phyloP scores from a whole-genome alignment of 345 rosid species.

The Cardamine occulta region DNA sequence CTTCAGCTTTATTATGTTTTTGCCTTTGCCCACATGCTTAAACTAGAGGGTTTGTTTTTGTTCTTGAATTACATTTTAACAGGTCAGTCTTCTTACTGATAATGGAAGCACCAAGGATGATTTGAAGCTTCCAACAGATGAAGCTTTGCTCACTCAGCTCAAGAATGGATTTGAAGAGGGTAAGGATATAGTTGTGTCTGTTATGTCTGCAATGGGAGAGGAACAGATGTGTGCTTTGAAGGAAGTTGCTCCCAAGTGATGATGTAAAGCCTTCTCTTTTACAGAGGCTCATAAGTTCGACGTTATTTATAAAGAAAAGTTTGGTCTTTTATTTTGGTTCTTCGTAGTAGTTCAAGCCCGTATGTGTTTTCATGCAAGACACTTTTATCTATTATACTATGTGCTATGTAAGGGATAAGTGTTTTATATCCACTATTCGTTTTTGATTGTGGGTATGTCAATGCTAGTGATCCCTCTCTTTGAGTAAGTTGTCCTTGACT shows the following conservation, averaged over 20 bases:
- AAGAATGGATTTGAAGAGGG: conserved; percentile 72
- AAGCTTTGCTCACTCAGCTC: conserved; percentile 62
- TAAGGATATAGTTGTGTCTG: conserved; percentile 74
- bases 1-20: neutral
- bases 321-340: too few species aligned
- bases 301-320: neutral
- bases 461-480: conserved; percentile 37
- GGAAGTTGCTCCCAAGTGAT: conserved; percentile 67
- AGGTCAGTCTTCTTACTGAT: conserved; percentile 76
- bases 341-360: too few species aligned
- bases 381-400: neutral
- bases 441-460: conserved; percentile 1
- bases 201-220: conserved; percentile 88
- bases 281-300: conserved; percentile 18
- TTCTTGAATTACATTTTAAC: conserved; percentile 7
- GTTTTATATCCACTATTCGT: neutral
- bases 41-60: neutral
- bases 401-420: neutral
- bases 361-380: neutral
- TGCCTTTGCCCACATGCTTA: neutral
- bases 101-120: conserved; percentile 76
- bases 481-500: conserved; percentile 70
- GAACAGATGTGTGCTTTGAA: conserved; percentile 77
- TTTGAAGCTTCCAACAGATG: conserved; percentile 78
- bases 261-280: conserved; percentile 1